These are phyloP conservation scores for Gossypium thurberi DNA, from an alignment of 345 rosid species.

Conservation along the genomic window DNA sequence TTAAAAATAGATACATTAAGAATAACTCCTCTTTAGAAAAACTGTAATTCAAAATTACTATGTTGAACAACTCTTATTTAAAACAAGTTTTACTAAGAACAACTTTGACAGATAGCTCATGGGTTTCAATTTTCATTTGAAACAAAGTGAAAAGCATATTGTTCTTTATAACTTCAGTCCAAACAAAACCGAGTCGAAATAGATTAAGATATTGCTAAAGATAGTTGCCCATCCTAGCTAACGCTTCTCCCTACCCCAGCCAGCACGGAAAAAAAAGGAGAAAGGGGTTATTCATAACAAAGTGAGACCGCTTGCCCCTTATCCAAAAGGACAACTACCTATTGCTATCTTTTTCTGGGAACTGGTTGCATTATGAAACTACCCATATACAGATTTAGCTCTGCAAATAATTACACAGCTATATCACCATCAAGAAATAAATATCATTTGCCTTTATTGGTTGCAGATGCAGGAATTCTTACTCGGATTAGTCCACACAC, in stretches of 20 bases:
- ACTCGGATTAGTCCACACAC: not conserved
- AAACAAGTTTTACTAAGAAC: no score
- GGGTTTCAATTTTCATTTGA: not conserved
- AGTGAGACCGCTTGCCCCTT: not conserved
- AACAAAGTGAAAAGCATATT: not conserved
- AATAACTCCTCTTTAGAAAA: no score
- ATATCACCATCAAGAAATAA: not conserved
- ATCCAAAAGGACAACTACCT: not conserved
- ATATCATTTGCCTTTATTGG: not conserved
- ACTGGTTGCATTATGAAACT: not conserved
- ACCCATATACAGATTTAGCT: not conserved
- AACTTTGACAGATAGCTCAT: not conserved
- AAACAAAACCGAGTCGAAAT: not conserved
- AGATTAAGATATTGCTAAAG: not conserved
- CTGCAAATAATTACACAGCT: not conserved
- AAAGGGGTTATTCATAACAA: not conserved
- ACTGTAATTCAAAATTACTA: no score
- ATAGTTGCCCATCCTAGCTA: slow-evolving; percentile 2
- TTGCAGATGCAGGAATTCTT: not conserved
- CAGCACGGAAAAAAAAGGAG: not conserved
- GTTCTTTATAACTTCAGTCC: not conserved
- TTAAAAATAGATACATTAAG: no score
- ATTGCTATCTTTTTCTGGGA: not conserved
- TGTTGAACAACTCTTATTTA: no score
- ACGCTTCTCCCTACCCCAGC: not conserved